Conservation (phyloP, 495 filamentous ascomycete genomes). For the Trichoderma gamsii region DNA sequence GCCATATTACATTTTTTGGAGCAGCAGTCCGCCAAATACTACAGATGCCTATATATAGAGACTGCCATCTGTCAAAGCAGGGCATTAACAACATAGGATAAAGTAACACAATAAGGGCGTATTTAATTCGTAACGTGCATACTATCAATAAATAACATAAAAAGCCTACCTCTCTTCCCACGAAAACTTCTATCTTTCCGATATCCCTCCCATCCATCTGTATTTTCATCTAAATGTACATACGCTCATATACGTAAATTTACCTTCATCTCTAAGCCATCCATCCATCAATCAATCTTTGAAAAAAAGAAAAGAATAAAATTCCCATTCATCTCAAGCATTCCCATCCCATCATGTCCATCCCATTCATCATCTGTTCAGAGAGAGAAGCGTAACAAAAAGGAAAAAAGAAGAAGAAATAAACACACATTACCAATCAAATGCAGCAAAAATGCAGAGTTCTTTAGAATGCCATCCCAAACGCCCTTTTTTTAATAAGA, state of each 20-base stretch:
- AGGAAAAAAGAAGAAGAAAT: not conserved
- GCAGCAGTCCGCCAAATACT: too few species aligned
- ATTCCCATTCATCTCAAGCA: not conserved
- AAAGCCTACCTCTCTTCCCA: not conserved
- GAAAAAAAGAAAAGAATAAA: not conserved
- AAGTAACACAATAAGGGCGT: too few species aligned
- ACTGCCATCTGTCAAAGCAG: too few species aligned
- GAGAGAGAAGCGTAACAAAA: not conserved
- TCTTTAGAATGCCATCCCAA: slow-evolving; percentile 13
- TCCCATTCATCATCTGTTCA: not conserved
- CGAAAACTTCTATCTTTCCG: not conserved
- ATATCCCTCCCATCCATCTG: not conserved
- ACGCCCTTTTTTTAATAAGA: not conserved
- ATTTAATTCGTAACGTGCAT: not conserved
- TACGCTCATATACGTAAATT: not conserved
- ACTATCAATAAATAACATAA: slow-evolving; percentile 11
- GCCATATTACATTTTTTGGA: too few species aligned
- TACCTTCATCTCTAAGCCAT: not conserved
- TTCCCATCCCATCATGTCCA: not conserved
- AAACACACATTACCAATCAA: not conserved
- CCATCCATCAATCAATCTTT: slow-evolving; percentile 1
- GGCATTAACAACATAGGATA: too few species aligned
- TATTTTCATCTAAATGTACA: not conserved
- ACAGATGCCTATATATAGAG: too few species aligned
- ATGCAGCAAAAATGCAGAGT: slow-evolving; percentile 13